Percentiles rank a stretch among this genome's conserved stretches.
phyloP scores from a whole-genome alignment of 768 basidiomycete species.

The Neoboletus subvelutipes region DNA sequence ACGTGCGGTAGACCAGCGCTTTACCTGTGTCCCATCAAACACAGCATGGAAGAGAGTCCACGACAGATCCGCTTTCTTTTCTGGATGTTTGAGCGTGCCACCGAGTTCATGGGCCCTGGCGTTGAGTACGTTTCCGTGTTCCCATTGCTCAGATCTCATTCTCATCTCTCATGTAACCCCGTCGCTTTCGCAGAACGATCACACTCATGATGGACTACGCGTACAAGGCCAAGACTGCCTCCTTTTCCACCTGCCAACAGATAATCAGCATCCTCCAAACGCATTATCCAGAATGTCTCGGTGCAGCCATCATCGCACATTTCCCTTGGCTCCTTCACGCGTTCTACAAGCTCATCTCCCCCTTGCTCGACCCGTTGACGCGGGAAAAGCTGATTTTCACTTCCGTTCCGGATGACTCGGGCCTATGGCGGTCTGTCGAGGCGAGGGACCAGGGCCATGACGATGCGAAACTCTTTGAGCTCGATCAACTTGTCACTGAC shows the following conservation, averaged over 20 bases:
- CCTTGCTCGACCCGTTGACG: conserved; percentile 83
- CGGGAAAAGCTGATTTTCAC: conserved; percentile 75
- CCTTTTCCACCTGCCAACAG: conserved; percentile 36
- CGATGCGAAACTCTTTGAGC: conserved; percentile 48
- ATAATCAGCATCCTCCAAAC: conserved; percentile 69
- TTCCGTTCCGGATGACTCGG: conserved; percentile 37
- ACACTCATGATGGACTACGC: conserved; percentile 76
- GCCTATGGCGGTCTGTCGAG: conserved; percentile 28
- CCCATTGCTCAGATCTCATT: too few relatives aligned
- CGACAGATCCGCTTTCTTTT: conserved; percentile 73
- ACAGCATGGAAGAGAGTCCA: conserved; percentile 70
- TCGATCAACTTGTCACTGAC: conserved; percentile 67
- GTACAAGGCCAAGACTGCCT: conserved; percentile 62
- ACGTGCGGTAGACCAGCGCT: conserved; percentile 58
- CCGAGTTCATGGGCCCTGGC: conserved; percentile 77
- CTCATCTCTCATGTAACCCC: too few relatives aligned
- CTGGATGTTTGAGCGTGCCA: conserved; percentile 75
- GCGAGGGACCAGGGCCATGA: conserved; percentile 17
- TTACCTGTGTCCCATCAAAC: conserved; percentile 67
- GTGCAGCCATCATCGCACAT: conserved; percentile 53
- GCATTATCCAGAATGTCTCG: conserved; percentile 87
- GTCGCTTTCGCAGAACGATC: conserved; percentile 50
- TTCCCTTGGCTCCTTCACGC: conserved; percentile 46
- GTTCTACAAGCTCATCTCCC: conserved; percentile 76
- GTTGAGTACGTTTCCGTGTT: conserved; percentile 60